Evolutionary conservation across 2,329 filamentous ascomycete genomes (phyloP), one percentile per base, ranked within the genome.

Genomic region (Pleoardoris graminearum): DNA sequence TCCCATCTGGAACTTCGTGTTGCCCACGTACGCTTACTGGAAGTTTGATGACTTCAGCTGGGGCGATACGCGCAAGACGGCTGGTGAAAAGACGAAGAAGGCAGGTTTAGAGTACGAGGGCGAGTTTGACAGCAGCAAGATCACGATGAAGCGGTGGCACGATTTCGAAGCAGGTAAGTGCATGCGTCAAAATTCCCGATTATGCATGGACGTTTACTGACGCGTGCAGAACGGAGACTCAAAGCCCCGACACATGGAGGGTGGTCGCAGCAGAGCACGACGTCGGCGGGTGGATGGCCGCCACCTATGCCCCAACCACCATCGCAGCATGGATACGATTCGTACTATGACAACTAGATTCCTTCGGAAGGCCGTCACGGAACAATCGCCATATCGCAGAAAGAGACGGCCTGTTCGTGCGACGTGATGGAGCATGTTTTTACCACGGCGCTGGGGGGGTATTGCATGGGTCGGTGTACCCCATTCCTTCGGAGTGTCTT

Each of bases 31-130:
- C 71, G 89, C 94, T 3, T 99, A 93, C 80, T 99, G 94, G 94
- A 97, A 99, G 78, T 99, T 99, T 72, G 94, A 99, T 73, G 94
- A 99, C 79, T 99, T 99, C 80, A 96, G 90, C 51, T 99, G 94
- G 94, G 94, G 94, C 68, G 95, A 99, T 59, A 99, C 94, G 50
- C 86, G 94, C 57, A 96, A 97, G 84, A 96, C 93, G 35, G 90
- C 87, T 0, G 92, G 92, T 23, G 93, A 96, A 69, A 90, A 89
- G 78, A 87, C 85, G 12, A 92, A 93, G 80, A 94, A 93, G 77
- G 89, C 83, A 2, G 90, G 90, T 27, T 86, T 91, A 57, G 92
- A 93, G 68, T 88, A 88, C 58, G 91, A 97, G 75, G 94, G 94
- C 59, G 94, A 97, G 75, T 99, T 99, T 67, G 95, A 99, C 75